Conservation (phyloP, 768 basidiomycete species). For the Lactifluus piperatus region DNA sequence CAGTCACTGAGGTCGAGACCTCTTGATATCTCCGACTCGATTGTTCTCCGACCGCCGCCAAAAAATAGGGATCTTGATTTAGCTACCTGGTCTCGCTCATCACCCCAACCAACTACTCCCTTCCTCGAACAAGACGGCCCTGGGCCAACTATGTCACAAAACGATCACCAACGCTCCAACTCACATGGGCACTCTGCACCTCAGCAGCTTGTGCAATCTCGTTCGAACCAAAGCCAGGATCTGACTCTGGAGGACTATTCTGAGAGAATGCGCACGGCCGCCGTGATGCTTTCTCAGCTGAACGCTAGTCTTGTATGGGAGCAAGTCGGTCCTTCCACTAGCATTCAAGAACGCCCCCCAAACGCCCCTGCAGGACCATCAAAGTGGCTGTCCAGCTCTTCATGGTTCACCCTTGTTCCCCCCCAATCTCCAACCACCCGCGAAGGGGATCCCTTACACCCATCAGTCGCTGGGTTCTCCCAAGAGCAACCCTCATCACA, state of each 20-base stretch:
- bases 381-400: constrained; percentile 26
- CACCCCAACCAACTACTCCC: constrained; percentile 43
- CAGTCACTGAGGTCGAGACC: constrained; percentile 59
- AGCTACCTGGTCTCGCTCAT: constrained; percentile 63
- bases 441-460: constrained; percentile 24
- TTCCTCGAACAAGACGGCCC: constrained; percentile 23
- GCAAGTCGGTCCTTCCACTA: constrained; percentile 26
- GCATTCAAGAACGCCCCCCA: constrained; percentile 13
- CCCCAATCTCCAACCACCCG: constrained; percentile 13
- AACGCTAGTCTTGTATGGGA: constrained; percentile 71
- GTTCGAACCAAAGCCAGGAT: constrained; percentile 14
- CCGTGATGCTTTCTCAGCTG: constrained; percentile 95
- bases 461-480: constrained; percentile 25
- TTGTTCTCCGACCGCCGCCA: constrained; percentile 70
- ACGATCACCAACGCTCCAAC: constrained; percentile 2
- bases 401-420: constrained; percentile 22
- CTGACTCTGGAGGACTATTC: constrained; percentile 96
- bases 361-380: constrained; percentile 18
- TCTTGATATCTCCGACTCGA: constrained; percentile 77
- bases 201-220: constrained; percentile 8
- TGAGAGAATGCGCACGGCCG: constrained; percentile 96
- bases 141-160: not conserved
- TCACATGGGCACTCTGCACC: constrained; percentile 6
- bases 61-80: constrained; percentile 89
- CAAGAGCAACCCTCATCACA: constrained; percentile 16